Conservation (phyloP, 2,329 filamentous ascomycete species). For the Kalmusia sp. region DNA sequence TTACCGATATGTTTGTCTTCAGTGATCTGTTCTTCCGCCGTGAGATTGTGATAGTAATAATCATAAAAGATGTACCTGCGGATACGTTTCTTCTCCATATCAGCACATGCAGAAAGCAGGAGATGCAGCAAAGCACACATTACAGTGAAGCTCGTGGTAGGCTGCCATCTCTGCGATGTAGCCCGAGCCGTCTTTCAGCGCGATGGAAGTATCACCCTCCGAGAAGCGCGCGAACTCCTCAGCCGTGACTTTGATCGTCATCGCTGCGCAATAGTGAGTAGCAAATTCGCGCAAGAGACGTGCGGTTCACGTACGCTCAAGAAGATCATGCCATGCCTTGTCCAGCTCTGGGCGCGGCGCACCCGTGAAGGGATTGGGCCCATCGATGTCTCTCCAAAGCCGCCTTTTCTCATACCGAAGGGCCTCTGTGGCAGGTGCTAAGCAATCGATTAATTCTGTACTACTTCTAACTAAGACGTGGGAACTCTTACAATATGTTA, state of each 20-base stretch:
- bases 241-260: constrained; percentile 9
- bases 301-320: constrained; percentile 14
- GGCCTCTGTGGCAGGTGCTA: constrained; percentile 4
- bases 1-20: constrained; percentile 14
- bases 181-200: constrained; percentile 15
- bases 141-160: constrained; percentile 21
- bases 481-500: constrained; percentile 2
- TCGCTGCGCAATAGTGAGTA: constrained; percentile 5
- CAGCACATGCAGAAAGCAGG: too few relatives aligned
- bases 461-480: background rate
- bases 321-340: constrained; percentile 10
- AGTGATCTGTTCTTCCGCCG: background rate
- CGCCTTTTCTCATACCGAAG: constrained; percentile 11
- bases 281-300: background rate
- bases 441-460: background rate
- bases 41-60: constrained; percentile 11
- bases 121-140: too few relatives aligned
- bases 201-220: constrained; percentile 6
- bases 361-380: constrained; percentile 3
- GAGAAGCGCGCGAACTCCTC: constrained; percentile 3
- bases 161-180: constrained; percentile 13
- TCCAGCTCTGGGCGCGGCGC: constrained; percentile 14
- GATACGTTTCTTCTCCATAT: constrained; percentile 11
- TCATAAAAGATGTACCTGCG: constrained; percentile 6
- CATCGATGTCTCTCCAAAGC: constrained; percentile 10